Evolutionary conservation across 345 rosid genomes (phyloP).

Genomic region (Rhodamnia rubescens): DNA sequence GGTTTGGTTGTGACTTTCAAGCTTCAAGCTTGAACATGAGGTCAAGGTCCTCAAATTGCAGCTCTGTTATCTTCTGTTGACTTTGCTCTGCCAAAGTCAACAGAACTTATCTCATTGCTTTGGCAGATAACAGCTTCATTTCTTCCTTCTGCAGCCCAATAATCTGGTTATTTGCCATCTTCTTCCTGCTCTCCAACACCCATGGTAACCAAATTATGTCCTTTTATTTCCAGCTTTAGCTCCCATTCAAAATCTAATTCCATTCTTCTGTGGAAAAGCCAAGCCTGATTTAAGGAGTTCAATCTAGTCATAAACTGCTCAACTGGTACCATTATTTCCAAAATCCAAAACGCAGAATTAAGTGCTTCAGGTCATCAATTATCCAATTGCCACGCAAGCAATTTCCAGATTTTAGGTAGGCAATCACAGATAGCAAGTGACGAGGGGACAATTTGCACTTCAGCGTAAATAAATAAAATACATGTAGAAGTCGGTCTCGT

Average conservation of each 20-base stretch:
- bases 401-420: background rate
- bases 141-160: conserved; percentile 13
- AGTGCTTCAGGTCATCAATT: background rate
- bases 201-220: conserved; percentile 8
- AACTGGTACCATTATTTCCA: background rate
- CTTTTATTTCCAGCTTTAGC: background rate
- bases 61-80: background rate
- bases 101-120: background rate
- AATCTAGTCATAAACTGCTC: background rate
- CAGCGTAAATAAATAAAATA: no score
- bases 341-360: background rate
- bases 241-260: background rate
- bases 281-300: background rate
- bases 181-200: conserved; percentile 23
- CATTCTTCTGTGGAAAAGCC: background rate
- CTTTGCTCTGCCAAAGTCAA: background rate
- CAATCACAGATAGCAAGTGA: background rate
- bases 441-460: background rate
- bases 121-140: background rate
- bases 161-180: conserved; percentile 21
- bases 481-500: background rate
- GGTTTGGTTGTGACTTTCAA: background rate
- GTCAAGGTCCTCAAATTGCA: background rate
- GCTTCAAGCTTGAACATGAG: background rate
- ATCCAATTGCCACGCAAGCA: background rate